Conservation (phyloP, 176 grass and related monocot species). For the Olyra latifolia region DNA sequence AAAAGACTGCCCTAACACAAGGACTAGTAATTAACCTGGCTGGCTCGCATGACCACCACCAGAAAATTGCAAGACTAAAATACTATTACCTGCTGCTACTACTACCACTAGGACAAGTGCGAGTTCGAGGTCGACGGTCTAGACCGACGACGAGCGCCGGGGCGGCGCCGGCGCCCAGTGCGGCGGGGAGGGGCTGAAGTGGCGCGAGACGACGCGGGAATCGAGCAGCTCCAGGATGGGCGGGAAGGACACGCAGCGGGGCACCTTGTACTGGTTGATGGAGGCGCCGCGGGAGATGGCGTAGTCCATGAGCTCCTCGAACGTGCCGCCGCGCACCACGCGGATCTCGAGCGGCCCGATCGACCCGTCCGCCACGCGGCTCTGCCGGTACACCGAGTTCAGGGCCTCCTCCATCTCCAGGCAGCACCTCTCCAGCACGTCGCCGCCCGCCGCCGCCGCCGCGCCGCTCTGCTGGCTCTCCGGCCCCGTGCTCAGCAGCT, state of each 20-base stretch:
- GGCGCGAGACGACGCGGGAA: constrained; percentile 57
- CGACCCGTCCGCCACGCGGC: constrained; percentile 50
- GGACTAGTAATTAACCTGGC: not conserved
- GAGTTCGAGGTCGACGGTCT: not conserved
- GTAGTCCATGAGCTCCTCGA: constrained; percentile 84
- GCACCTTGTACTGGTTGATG: constrained; percentile 88
- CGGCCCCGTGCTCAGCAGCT: constrained; percentile 39
- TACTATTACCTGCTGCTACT: not conserved
- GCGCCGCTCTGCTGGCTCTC: not conserved
- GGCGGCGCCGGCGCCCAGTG: constrained; percentile 36
- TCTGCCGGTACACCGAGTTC: constrained; percentile 58
- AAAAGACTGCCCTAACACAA: constrained; percentile 5
- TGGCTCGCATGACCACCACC: not conserved
- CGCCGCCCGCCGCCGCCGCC: not conserved
- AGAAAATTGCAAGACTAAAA: not conserved
- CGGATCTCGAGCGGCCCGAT: constrained; percentile 74
- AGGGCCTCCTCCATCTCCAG: constrained; percentile 66
- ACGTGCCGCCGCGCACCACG: constrained; percentile 53
- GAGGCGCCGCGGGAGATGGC: constrained; percentile 65
- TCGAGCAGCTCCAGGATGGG: constrained; percentile 68
- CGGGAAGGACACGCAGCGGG: constrained; percentile 62
- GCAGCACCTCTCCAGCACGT: constrained; percentile 49
- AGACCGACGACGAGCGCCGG: not conserved
- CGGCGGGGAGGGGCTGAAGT: constrained; percentile 55
- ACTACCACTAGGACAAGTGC: not conserved